These are phyloP conservation scores for Pneumocystis carinii DNA, from an alignment of 1,139 yeast genomes.

Conservation along the genomic window DNA sequence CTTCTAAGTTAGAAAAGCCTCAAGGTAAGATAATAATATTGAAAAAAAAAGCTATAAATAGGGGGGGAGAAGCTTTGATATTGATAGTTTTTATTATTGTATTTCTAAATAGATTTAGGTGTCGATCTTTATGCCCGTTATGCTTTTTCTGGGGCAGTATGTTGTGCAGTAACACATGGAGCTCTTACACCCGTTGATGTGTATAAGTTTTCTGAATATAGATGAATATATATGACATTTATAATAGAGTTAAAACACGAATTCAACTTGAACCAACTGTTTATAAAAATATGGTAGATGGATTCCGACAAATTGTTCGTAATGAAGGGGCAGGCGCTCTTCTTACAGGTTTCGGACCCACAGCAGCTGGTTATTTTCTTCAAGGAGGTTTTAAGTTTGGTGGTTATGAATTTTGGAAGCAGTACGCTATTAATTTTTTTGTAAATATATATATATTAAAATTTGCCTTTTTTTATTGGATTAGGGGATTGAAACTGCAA, in stretches of 20 bases:
- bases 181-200: slow-evolving; percentile 10
- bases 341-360: slow-evolving; percentile 65
- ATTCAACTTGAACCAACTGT: slow-evolving; percentile 13
- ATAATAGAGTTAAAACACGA: slow-evolving; percentile 11
- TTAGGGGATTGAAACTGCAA: slow-evolving; percentile 41
- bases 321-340: slow-evolving; percentile 50
- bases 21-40: not conserved
- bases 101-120: slow-evolving; percentile 2
- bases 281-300: slow-evolving; percentile 12
- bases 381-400: slow-evolving; percentile 88
- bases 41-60: not conserved
- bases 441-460: slow-evolving; percentile 67
- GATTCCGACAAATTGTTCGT: slow-evolving; percentile 28
- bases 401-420: slow-evolving; percentile 67
- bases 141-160: slow-evolving; percentile 13
- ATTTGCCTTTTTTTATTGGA: slow-evolving; percentile 36
- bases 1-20: not conserved
- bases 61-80: not conserved
- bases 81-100: not conserved
- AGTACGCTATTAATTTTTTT: slow-evolving; percentile 81
- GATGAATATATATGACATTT: not conserved
- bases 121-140: slow-evolving; percentile 12
- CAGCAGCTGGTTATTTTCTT: slow-evolving; percentile 63
- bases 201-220: not conserved
- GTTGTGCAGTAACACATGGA: slow-evolving; percentile 13